Percentiles rank a stretch among this genome's conserved stretches.
phyloP scores from a whole-genome alignment of 768 basidiomycete genomes.

The Termitomyces sp. region DNA sequence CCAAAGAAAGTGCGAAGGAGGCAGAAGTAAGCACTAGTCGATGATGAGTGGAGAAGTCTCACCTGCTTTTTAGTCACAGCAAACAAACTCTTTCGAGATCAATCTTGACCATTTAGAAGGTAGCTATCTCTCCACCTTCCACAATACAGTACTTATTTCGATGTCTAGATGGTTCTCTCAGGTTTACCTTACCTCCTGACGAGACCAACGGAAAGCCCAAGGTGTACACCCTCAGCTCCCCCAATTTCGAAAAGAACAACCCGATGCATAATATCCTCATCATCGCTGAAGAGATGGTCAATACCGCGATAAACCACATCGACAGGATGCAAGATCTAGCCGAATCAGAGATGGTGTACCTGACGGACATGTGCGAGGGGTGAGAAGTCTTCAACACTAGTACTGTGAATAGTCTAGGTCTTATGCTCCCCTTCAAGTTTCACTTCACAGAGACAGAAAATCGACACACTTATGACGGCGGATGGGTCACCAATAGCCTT shows the following conservation, averaged over 20 bases:
- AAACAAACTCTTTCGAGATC: neutral
- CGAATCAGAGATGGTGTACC: neutral
- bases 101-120: neutral
- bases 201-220: neutral
- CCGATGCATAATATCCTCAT: neutral
- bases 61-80: neutral
- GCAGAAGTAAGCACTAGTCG: neutral
- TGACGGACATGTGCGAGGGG: neutral
- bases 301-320: neutral
- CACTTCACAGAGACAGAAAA: neutral
- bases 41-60: no score
- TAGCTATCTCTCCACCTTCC: neutral
- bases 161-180: slow-evolving; percentile 1
- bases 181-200: neutral
- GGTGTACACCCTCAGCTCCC: neutral
- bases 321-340: neutral
- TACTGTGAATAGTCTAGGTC: neutral
- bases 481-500: neutral
- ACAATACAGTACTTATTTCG: neutral
- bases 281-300: neutral
- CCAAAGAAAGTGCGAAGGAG: neutral
- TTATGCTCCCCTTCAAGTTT: neutral
- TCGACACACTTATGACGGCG: neutral
- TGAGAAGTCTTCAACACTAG: neutral
- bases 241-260: neutral